Conservation (phyloP, 2,329 filamentous ascomycete species). For the Incumbomyces delicatus region DNA sequence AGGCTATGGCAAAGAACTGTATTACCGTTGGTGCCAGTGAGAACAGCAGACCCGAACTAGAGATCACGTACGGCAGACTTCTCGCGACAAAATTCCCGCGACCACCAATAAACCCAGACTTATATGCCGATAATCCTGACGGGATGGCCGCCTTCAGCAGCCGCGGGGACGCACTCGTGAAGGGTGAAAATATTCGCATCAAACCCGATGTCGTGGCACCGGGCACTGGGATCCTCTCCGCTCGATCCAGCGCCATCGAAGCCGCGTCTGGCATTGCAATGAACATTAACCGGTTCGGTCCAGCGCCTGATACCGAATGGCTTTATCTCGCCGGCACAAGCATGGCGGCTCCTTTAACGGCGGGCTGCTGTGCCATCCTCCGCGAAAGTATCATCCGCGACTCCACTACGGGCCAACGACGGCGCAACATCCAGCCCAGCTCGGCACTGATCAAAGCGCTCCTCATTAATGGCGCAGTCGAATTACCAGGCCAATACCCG, state of each 20-base stretch:
- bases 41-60: slow-evolving; percentile 16
- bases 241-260: slow-evolving; percentile 12
- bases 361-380: slow-evolving; percentile 19
- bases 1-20: slow-evolving; percentile 21
- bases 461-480: slow-evolving; percentile 21
- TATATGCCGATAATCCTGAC: slow-evolving; percentile 13
- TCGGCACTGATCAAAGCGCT: slow-evolving; percentile 22
- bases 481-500: slow-evolving; percentile 15
- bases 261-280: too few species aligned
- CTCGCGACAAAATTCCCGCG: slow-evolving; percentile 3
- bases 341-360: slow-evolving; percentile 21
- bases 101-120: slow-evolving; percentile 9
- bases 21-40: slow-evolving; percentile 22
- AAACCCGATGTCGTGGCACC: slow-evolving; percentile 23
- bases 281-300: not conserved
- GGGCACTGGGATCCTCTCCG: slow-evolving; percentile 17
- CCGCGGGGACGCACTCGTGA: too few species aligned
- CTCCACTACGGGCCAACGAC: not conserved
- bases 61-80: slow-evolving; percentile 8
- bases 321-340: slow-evolving; percentile 18
- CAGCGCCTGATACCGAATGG: slow-evolving; percentile 13
- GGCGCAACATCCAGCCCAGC: slow-evolving; percentile 1
- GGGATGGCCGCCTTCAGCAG: slow-evolving; percentile 20
- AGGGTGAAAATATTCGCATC: slow-evolving; percentile 14
- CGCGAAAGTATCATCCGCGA: slow-evolving; percentile 12